Conservation (phyloP, 768 basidiomycete species). For the Auricularia cornea region DNA sequence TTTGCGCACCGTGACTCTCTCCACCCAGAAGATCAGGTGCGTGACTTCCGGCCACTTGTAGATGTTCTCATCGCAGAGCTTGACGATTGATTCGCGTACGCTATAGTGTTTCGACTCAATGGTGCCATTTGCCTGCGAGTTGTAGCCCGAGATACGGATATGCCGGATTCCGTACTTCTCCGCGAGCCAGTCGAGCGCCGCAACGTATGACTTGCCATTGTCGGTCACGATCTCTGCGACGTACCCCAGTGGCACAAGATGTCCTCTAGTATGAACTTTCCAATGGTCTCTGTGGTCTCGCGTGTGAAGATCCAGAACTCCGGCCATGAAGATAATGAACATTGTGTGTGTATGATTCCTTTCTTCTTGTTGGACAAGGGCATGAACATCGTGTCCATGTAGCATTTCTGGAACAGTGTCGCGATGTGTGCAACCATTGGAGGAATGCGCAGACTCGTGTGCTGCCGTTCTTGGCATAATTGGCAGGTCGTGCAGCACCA, state of each 20-base stretch:
- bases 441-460: slow-evolving; percentile 13
- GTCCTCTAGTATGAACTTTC: slow-evolving; percentile 14
- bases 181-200: slow-evolving; percentile 8
- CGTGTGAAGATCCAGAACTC: slow-evolving; percentile 23
- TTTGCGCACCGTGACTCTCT: slow-evolving; percentile 16
- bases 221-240: slow-evolving; percentile 14
- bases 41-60: slow-evolving; percentile 10
- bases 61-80: slow-evolving; percentile 20
- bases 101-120: slow-evolving; percentile 27
- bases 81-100: slow-evolving; percentile 21
- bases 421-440: slow-evolving; percentile 16
- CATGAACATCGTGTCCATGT: slow-evolving; percentile 10
- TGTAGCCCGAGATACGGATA: slow-evolving; percentile 35
- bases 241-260: slow-evolving; percentile 12
- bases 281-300: slow-evolving; percentile 10
- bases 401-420: slow-evolving; percentile 15
- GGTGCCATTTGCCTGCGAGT: slow-evolving; percentile 31
- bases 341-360: slow-evolving; percentile 31
- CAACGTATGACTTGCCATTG: slow-evolving; percentile 11
- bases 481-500: slow-evolving; percentile 28
- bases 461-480: slow-evolving; percentile 22
- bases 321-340: slow-evolving; percentile 25
- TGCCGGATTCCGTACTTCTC: slow-evolving; percentile 6
- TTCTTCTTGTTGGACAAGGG: neutral
- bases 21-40: slow-evolving; percentile 28